A percentile compares a stretch with the other conserved stretches of the same genome.
phyloP scores from a whole-genome alignment of 139 green algal species.

The Picocystis salinarum region DNA sequence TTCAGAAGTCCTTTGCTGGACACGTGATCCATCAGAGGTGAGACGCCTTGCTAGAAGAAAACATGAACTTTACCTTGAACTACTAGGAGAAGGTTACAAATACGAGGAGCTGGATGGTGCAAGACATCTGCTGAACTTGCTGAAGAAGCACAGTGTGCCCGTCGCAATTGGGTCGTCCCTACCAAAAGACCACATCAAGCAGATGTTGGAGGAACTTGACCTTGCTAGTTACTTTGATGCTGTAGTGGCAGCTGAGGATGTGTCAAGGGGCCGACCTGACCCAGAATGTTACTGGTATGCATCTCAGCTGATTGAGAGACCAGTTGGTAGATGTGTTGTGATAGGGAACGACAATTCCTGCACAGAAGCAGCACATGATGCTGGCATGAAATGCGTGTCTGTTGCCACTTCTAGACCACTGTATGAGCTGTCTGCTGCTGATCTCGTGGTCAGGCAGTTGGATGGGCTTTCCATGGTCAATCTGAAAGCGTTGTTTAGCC shows the following conservation, averaged over 20 bases:
- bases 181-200: constrained; percentile 24
- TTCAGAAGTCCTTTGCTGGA: constrained; percentile 72
- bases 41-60: constrained; percentile 48
- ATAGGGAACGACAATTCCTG: constrained; percentile 56
- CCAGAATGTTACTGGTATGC: constrained; percentile 55
- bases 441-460: constrained; percentile 69
- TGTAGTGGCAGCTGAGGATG: constrained; percentile 60
- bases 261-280: constrained; percentile 41
- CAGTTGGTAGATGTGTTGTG: constrained; percentile 72
- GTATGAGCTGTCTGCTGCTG: constrained; percentile 69
- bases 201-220: constrained; percentile 23
- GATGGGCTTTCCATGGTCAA: constrained; percentile 68
- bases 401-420: constrained; percentile 49
- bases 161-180: constrained; percentile 48
- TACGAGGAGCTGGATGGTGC: constrained; percentile 24
- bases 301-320: constrained; percentile 46
- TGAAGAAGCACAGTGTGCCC: constrained; percentile 46
- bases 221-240: constrained; percentile 42
- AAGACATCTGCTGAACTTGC: constrained; percentile 42
- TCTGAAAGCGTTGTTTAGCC: constrained; percentile 73
- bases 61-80: constrained; percentile 38
- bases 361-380: constrained; percentile 78
- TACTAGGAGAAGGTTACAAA: no score
- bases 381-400: constrained; percentile 71
- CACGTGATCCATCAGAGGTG: constrained; percentile 48